These are phyloP conservation scores for Fusarium sp. DNA, from an alignment of 2,329 filamentous ascomycete genomes.

Conservation along the genomic window DNA sequence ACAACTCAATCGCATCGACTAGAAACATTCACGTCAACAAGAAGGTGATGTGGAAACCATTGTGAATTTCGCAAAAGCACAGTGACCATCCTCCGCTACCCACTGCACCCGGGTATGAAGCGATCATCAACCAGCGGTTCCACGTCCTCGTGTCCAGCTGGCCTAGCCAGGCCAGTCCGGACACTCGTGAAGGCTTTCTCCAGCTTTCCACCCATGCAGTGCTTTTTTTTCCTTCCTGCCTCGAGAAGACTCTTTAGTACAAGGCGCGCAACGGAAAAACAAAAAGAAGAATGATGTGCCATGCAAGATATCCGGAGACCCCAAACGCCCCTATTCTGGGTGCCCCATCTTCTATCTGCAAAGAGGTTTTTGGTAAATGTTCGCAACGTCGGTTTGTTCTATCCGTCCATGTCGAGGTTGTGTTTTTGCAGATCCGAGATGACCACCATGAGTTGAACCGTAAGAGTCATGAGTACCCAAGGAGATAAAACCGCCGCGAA, in stretches of 20 bases:
- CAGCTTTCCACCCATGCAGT: constrained; percentile 67
- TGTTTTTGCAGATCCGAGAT: constrained; percentile 67
- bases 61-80: constrained; percentile 67
- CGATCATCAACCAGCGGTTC: constrained; percentile 69
- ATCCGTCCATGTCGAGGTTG: constrained; percentile 59
- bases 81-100: constrained; percentile 57
- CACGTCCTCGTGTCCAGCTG: constrained; percentile 65
- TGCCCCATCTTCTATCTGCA: constrained; percentile 78
- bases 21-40: constrained; percentile 22
- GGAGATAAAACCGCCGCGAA: constrained; percentile 56
- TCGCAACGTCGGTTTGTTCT: constrained; percentile 56
- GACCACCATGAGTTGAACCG: constrained; percentile 60
- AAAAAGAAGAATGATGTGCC: constrained; percentile 59
- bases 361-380: constrained; percentile 52
- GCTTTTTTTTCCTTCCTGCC: constrained; percentile 51
- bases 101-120: constrained; percentile 66
- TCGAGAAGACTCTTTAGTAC: constrained; percentile 56
- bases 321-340: constrained; percentile 74
- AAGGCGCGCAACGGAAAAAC: constrained; percentile 57
- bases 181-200: constrained; percentile 67
- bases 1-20: constrained; percentile 26
- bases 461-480: constrained; percentile 59
- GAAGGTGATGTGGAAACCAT: constrained; percentile 58
- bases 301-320: constrained; percentile 85
- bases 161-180: constrained; percentile 48